phyloP scores from a whole-genome alignment of 306 rosid genomes.

The Castanea mollissima region DNA sequence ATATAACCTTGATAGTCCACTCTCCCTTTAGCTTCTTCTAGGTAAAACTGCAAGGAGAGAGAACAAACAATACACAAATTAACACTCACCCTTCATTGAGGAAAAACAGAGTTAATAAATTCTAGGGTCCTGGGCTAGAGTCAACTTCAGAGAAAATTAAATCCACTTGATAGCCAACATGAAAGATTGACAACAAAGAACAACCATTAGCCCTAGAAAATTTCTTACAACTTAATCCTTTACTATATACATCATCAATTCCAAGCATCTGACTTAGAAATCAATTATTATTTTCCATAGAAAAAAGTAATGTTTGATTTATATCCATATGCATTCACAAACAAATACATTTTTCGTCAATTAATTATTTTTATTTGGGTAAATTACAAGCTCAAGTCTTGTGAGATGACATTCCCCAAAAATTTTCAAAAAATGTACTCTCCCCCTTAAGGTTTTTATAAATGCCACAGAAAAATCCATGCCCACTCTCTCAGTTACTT shows the following conservation, averaged over 20 bases:
- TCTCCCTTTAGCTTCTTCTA: slow-evolving; percentile 82
- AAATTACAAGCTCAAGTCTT: no score
- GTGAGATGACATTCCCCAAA: no score
- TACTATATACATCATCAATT: neutral
- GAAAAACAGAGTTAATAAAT: neutral
- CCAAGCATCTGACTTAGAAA: no score
- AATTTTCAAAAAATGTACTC: no score
- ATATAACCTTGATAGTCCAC: slow-evolving; percentile 96
- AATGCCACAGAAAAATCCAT: no score
- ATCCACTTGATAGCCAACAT: neutral
- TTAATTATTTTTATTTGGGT: no score
- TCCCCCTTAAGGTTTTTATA: no score
- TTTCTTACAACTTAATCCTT: neutral
- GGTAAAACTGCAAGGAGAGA: slow-evolving; percentile 67
- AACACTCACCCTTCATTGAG: neutral
- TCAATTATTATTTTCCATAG: no score
- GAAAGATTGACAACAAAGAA: neutral
- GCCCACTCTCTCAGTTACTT: no score
- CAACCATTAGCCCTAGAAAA: neutral
- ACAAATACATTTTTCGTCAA: no score
- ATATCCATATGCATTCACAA: no score
- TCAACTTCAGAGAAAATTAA: neutral
- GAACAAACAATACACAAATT: neutral
- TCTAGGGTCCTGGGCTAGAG: neutral
- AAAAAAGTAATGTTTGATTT: no score